A percentile compares a stretch with the other conserved stretches of the same genome.
These are phyloP conservation scores for Hypholoma sublateritium DNA, from an alignment of 768 basidiomycete genomes.

Conservation along the genomic window DNA sequence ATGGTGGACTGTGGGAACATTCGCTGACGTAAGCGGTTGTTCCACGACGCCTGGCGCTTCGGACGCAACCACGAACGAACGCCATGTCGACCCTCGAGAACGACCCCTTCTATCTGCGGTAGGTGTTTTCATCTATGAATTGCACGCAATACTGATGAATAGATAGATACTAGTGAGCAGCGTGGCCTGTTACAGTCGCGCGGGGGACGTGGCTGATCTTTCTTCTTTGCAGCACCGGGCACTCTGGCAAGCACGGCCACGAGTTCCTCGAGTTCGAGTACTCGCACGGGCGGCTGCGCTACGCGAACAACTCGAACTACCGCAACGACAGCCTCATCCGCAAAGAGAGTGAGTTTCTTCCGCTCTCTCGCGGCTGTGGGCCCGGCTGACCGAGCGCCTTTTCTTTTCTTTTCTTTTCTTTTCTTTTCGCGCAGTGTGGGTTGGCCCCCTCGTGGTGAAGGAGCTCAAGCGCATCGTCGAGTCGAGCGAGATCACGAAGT, in stretches of 20 bases:
- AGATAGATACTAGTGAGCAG: conserved; percentile 48
- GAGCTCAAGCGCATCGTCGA: conserved; percentile 95
- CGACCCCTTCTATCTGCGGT: conserved; percentile 84
- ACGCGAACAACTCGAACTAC: conserved; percentile 99
- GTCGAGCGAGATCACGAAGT: conserved; percentile 94
- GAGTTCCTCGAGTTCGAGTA: conserved; percentile 99
- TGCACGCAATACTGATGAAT: not conserved
- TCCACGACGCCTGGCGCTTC: not conserved
- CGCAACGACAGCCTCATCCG: conserved; percentile 95
- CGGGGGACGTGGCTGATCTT: conserved; percentile 3
- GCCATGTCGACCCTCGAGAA: conserved; percentile 53
- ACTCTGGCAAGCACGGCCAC: conserved; percentile 96
- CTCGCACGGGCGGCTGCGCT: conserved; percentile 92
- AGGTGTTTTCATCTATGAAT: conserved; percentile 16
- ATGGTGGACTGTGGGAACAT: conserved; percentile 1
- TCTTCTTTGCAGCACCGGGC: conserved; percentile 72
- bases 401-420: no score
- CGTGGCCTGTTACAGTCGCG: conserved; percentile 4
- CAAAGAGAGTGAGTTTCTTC: conserved; percentile 94
- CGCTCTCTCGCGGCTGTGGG: not conserved
- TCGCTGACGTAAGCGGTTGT: not conserved
- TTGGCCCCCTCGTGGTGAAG: conserved; percentile 88
- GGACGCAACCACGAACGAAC: not conserved
- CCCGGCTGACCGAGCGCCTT: not conserved
- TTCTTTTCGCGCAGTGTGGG: no score